Evolutionary conservation across 768 basidiomycete species (phyloP), one percentile per base, ranked within the genome.

Genomic region (Termitomyces sp.): DNA sequence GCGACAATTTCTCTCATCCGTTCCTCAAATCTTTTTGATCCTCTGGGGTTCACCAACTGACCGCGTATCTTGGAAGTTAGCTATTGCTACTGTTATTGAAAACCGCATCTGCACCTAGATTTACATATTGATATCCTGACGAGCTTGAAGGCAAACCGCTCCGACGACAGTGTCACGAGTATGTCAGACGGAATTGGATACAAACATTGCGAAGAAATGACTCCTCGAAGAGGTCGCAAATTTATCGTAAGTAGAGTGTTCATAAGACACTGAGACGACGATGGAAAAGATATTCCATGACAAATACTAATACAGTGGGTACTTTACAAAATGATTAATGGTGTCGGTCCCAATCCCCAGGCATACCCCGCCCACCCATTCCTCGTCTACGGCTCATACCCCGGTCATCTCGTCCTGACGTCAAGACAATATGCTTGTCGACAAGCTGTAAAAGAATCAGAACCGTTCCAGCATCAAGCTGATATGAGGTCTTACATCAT

Each of bases 391-490:
- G 75, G n/a, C 78, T 73, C 64, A 79, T 74, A 22, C 75, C 72
- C 57, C 87, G 81, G 40, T 89, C 87, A 32, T 84, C 85, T 44
- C 84, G 81, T 11, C 78, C 75, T 58, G 78, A 72, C 22, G 86
- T 84, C 42, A 84, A 78, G 35, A 92, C 68, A 22, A 90, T 71
- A 67, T 94, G 90, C 65, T 90, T 93, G 70, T 94, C 92, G 35
- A 94, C 91, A 59, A 94, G 80, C 92, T 79, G 4, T n/a, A 44
- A 52, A 40, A 55, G 59, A 56, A 55, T 46, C 61, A 62, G 52
- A 13, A 11, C 36, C 28, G 42, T 48, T 20, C 28, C 52, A 16
- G 15, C 38, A 4, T 49, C 39, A 60, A 32, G 56, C 36, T 55
- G 45, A 33, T 55, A 57, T 18, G 44, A 52, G 46, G 2, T 68